Evolutionary conservation across 2,329 filamentous ascomycete species (phyloP), one percentile per base, ranked within the genome.

Genomic region (Albophoma yamanashiensis): DNA sequence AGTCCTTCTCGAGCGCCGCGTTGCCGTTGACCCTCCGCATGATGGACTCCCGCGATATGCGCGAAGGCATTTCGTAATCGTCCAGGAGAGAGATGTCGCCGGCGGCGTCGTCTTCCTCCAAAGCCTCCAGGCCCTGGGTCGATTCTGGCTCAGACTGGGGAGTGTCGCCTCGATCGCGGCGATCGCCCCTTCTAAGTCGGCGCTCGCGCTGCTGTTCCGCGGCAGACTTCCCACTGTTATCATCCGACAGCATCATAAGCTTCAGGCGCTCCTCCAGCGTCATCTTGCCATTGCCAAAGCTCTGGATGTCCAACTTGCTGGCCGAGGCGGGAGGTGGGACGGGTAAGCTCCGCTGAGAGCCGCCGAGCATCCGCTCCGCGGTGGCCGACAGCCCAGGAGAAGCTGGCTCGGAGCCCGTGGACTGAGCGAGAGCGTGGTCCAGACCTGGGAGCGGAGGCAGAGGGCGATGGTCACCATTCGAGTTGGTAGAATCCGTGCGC

Each of bases 1-100:
- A 84, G 59, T 85, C 80, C 61, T 78, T 75, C 25, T 86, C 82
- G 53, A 82, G 78, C 56, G 74, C 66, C 62, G 79, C 75, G 66
- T 79, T 82, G 55, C 81, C 90, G 70, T 94, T 91, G 59, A 97
- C 88, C 63, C 93, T 91, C 58, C 90, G 87, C 67, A 97, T 79
- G 66, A 97, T 97, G 0, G 92, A 96, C 71, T 97, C 94, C 43
- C 93, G 85, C 11, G 93, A 97, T 69, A 97, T 96, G 59, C 88
- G 88, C 14, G 89, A 82, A 22, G 86, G 90, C 17, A 88, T 76
- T 64, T 88, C 80, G 66, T 88, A 88, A 61, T 87, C 83, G 62
- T 82, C 79, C 60, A 87, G 73, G 14, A 80, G 75, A 58, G 82
- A 81, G 66, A 87, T 72, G 59, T 89, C 85, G 55, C 82, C 84